A percentile compares a stretch with the other conserved stretches of the same genome.
Conservation (phyloP, 2,329 filamentous ascomycete genomes). For the Aspergillus unguis region DNA sequence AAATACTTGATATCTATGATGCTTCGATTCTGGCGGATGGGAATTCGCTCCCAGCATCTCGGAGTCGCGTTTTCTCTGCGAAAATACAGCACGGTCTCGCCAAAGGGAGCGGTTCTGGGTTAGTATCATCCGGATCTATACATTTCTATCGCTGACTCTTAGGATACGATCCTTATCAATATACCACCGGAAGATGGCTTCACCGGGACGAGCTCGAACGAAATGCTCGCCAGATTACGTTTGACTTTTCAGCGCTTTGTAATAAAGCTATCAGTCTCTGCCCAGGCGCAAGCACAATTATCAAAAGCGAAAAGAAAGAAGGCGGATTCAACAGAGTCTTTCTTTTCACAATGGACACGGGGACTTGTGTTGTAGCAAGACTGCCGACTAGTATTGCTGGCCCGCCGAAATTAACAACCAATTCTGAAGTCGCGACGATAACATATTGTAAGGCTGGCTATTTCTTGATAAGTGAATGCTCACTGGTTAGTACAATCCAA, state of each 20-base stretch:
- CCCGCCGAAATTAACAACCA: conserved; percentile 36
- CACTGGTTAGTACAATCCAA: conserved; percentile 22
- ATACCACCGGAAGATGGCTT: conserved; percentile 40
- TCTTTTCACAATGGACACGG: conserved; percentile 42
- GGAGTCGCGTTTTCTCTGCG: too few relatives aligned
- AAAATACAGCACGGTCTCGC: too few relatives aligned
- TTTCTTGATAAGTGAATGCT: neutral
- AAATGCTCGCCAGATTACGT: conserved; percentile 36
- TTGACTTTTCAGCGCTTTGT: conserved; percentile 43
- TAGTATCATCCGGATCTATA: neutral
- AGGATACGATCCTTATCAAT: conserved; percentile 28
- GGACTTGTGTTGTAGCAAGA: conserved; percentile 38
- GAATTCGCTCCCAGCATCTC: too few relatives aligned
- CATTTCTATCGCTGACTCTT: too few relatives aligned
- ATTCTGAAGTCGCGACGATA: conserved; percentile 50
- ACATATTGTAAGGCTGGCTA: conserved; percentile 34
- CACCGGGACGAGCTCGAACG: conserved; percentile 39
- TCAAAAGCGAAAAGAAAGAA: conserved; percentile 43
- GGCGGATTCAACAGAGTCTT: conserved; percentile 47
- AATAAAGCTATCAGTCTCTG: conserved; percentile 33
- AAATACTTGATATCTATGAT: too few relatives aligned
- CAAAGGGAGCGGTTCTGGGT: neutral
- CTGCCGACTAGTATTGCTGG: conserved; percentile 42
- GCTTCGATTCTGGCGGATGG: too few relatives aligned
- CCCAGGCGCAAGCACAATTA: conserved; percentile 35